A percentile compares a stretch with the other conserved stretches of the same genome.
These are phyloP conservation scores for Monilinia laxa DNA, from an alignment of 2,329 filamentous ascomycete species.

Conservation along the genomic window DNA sequence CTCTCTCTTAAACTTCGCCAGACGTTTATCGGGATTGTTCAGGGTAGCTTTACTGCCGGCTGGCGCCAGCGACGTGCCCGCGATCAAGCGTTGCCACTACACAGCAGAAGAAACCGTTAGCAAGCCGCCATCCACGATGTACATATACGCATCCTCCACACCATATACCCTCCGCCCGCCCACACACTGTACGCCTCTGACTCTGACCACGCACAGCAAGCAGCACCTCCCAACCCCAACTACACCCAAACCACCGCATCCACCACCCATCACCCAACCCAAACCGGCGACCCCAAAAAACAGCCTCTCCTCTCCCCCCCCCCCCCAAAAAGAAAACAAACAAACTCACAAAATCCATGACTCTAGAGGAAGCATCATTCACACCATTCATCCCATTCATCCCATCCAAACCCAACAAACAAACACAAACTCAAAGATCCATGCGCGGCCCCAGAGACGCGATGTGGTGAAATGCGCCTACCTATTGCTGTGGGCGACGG, in stretches of 20 bases:
- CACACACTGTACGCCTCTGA: not conserved
- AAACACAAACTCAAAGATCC: too few species aligned
- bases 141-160: not conserved
- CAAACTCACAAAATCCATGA: conserved; percentile 33
- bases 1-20: conserved; percentile 66
- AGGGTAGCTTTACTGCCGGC: conserved; percentile 59
- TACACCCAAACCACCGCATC: not conserved
- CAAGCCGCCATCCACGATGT: not conserved
- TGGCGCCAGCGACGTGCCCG: conserved; percentile 56
- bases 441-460: conserved; percentile 6
- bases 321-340: not conserved
- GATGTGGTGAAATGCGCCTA: conserved; percentile 7
- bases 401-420: not conserved
- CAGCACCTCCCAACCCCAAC: too few species aligned
- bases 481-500: not conserved
- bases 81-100: conserved; percentile 67
- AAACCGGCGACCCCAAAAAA: not conserved
- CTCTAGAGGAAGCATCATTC: conserved; percentile 30
- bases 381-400: conserved; percentile 10
- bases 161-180: not conserved
- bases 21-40: conserved; percentile 61
- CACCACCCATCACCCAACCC: not conserved
- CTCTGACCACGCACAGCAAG: too few species aligned
- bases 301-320: too few species aligned
- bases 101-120: conserved; percentile 25